Evolutionary conservation across 2,329 filamentous ascomycete genomes (phyloP).

Genomic region (Fusarium liriodendri): DNA sequence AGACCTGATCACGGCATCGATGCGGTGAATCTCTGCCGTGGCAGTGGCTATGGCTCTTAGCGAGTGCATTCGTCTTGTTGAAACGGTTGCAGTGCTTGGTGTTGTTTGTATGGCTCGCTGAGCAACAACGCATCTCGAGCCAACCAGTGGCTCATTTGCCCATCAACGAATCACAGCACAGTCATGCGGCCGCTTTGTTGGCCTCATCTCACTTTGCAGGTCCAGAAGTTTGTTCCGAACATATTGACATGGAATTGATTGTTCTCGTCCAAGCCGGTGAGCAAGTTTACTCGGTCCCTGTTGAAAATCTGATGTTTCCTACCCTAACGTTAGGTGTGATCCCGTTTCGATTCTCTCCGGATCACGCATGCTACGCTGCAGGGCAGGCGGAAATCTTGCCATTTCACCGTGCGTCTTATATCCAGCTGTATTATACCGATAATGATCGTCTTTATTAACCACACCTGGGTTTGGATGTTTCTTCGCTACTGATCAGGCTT

Average conservation of each 20-base stretch:
- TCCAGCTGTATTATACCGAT: background rate
- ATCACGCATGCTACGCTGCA: background rate
- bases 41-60: background rate
- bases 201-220: constrained; percentile 4
- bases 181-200: background rate
- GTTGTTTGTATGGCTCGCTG: constrained; percentile 17
- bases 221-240: background rate
- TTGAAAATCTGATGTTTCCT: background rate
- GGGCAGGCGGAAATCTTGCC: background rate
- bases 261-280: background rate
- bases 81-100: background rate
- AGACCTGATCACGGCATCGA: background rate
- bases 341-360: background rate
- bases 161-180: constrained; percentile 26
- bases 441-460: background rate
- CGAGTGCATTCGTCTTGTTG: background rate
- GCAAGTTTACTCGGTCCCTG: background rate
- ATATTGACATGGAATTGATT: background rate
- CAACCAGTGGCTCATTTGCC: constrained; percentile 19
- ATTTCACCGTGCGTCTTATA: constrained; percentile 1
- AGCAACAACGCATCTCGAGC: background rate
- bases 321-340: background rate
- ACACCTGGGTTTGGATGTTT: background rate
- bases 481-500: background rate
- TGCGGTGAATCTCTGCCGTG: constrained; percentile 6